Base-by-base conservation (phyloP, 1,284 basidiomycete genomes). In the Inonotus obliquus region DNA sequence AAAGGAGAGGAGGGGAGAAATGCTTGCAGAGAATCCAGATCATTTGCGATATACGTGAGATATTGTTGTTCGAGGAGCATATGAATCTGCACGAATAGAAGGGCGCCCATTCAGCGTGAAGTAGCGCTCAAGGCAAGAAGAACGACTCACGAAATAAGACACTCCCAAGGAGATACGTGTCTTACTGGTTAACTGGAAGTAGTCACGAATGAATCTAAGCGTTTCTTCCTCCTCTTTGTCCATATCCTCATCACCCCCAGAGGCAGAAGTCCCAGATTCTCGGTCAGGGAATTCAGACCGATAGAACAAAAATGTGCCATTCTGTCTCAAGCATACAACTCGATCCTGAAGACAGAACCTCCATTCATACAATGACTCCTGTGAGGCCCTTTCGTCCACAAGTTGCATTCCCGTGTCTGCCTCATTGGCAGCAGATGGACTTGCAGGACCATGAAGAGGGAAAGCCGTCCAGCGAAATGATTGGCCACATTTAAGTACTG, bases 1-100 rank as follows among this genome's bases (percentile, higher is more conserved):
- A 78, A 35, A 89, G 68, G 10, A 96, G 73, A 9, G 84, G 76
- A 9, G 84, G 78, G 1, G 91, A 91, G 70, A 86, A 96, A 35
- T 87, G 79, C 45, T 74, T 80, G 71, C 85, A 92, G 58, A 89
- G 80, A 64, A 81, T 76, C 67, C 89, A 87, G 39, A 97, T 85
- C 87, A 98, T 94, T 63, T 89, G 90, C 4, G 92, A 91, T 69
- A 97, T 98, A 1, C 95, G 87, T 1, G 84, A 75, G 56, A 98
- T 99, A 69, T 99, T 96, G 73, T 99, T 99, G 71, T 98, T 99
- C 1, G 95, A 94, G 17, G 95, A 98, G 70, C 96, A 99, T 66
- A 99, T 98, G 76, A 99, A 99, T 9, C 95, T 96, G 65, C 2
- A 23, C 37, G 1, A 17, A 57, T 39, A n/a, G n/a, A n/a, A n/a